Base-by-base conservation (phyloP, 176 grass and related monocot species). In the Themeda triandra region DNA sequence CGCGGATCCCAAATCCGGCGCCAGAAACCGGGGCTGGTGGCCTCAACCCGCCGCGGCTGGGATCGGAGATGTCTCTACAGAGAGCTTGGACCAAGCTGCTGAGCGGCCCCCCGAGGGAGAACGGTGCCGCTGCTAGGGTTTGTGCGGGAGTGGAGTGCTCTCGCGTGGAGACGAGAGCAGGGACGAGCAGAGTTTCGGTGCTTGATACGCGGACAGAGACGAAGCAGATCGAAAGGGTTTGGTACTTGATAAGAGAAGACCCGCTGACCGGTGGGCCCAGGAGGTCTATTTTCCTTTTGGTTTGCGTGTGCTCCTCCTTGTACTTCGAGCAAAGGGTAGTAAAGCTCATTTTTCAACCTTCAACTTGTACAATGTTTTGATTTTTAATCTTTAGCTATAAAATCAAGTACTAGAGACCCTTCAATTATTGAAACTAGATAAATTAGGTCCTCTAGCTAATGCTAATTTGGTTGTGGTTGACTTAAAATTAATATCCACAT, bases 51-150 rank as follows among this genome's bases (percentile, higher is more conserved):
- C 75, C n/a, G 67, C 80, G 1, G 69, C 4, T 28, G 6, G 75
- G 49, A 79, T 15, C 66, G 9, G 59, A 73, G 30, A 19, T 63
- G 67, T 69, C 44, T 36, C 67, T 10, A 41, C 48, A 33, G 33
- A 35, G 33, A 35, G 23, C 33, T 54, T n/a, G 31, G n/a, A 27
- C 6, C 60, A 32, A 23, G 37, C 76, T 14, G 76, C 58, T 42
- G 21, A 27, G 14, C 56, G 24, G 31, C 2, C 48, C 9, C 10
- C 30, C 17, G 0, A 44, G 11, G 6, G 62, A 81, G 56, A 78
- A 2, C n/a, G n/a, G n/a, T n/a, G n/a, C 9, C 65, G 32, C 65
- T 66, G 58, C 79, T 90, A 83, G 88, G 88, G 80, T 79, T 86
- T 30, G 88, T 4, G 37, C 11, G 49, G 65, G 40, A 33, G 70